Evolutionary conservation across 768 basidiomycete genomes (phyloP), one percentile per base, ranked within the genome.

Genomic region (Phanerodontia chrysosporium): DNA sequence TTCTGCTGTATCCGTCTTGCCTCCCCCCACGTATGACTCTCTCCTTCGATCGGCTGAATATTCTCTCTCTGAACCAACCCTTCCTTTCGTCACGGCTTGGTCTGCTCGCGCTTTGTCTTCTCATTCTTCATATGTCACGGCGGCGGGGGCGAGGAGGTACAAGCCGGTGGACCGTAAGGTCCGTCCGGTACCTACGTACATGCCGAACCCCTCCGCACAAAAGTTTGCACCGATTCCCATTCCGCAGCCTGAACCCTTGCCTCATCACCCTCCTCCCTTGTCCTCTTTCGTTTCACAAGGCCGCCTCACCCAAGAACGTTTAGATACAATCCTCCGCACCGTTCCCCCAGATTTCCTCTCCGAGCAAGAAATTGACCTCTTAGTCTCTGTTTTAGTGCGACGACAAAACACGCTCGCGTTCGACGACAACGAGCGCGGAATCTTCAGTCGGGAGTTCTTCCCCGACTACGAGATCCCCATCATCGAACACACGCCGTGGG

Each of bases 401-500:
- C 61, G 62, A 32, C 59, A 64, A 32, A 59, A 59, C 1, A 69
- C 68, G 0, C 59, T 73, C 12, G 70, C 70, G 0, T 73, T 60
- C 28, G 44, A 63, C 0, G 66, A 69, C 35, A n/a, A 27, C 21
- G 70, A 77, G 53, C 56, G 65, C 2, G 76, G 76, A 3, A 68
- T 55, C 0, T 75, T 76, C 51, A 65, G 57, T 13, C 57, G 54
- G 0, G 63, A 72, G 16, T 76, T 68, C 58, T 75, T 64, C 42
- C 69, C 71, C 8, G 71, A 73, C 55, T 72, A 73, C 32, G 62
- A 68, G 21, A 69, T 74, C 22, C 70, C 71, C 0, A 59, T 65
- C 7, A 72, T 75, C 2, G 67, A 70, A 53, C 74, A 76, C 49
- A 67, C 57, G 0, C 74, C 74, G 0, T 76, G 75, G 75, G 58